Evolutionary conservation across 768 basidiomycete genomes (phyloP), one percentile per base, ranked within the genome.

Genomic region (Cystofilobasidium ferigula): DNA sequence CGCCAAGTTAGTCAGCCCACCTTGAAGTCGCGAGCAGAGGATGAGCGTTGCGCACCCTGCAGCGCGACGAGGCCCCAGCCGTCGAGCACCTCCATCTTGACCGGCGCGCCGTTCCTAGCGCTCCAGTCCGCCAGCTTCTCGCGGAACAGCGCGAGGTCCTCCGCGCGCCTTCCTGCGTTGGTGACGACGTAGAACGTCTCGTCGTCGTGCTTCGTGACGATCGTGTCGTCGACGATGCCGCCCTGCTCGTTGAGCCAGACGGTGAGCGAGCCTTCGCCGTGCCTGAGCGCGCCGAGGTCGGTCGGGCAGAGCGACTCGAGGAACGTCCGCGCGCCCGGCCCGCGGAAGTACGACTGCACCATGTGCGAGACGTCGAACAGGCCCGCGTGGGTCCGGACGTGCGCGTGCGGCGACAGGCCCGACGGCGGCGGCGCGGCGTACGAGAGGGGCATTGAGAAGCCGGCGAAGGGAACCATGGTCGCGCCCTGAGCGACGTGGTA

Each of bases 311-410:
- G 80, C 81, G 85, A 86, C 79, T 89, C 86, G 48, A 98, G 82
- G 79, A 98, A 97, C 12, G 79, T 80, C 1, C 86, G 85, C 0
- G 83, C 84, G 12, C 86, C 84, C 32, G 83, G 79, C 3, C 93
- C 94, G 30, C 83, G 84, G 79, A 94, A 91, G 71, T 88, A 86
- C 38, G 85, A 84, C 75, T 98, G 94, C 20, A 98, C 88, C 94
- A 99, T 99, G 76, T 99, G 95, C 26, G 89, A 89, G 32, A 99
- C 95, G 73, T 99, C 95, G 74, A 99, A 99, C 36, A 99, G 79
- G 0, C 92, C 92, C 0, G 83, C 88, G 40, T 81, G 82, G 16
- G 78, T 82, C 47, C 95, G 85, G 59, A 93, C 88, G 72, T 97
- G 87, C 53, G 86, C 83, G 76, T 99, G 94, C 71, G 89, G 58